Conservation (phyloP, 805 yeast genomes). For the Pichia nanzhaoensis region DNA sequence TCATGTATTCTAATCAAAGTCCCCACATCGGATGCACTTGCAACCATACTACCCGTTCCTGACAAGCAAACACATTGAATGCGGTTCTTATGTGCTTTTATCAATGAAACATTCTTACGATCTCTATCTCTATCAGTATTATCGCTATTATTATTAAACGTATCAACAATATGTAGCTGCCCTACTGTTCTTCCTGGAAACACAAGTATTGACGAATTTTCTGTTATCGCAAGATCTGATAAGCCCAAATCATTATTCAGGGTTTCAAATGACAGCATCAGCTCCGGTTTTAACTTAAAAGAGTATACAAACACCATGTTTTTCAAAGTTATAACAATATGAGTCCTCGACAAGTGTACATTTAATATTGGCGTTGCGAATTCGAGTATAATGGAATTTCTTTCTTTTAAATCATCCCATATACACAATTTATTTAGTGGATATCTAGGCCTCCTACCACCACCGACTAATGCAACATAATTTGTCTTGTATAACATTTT, state of each 20-base stretch:
- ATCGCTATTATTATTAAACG: constrained; percentile 30
- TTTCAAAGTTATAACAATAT: constrained; percentile 66
- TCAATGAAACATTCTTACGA: constrained; percentile 55
- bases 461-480: constrained; percentile 85
- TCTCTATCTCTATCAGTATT: constrained; percentile 48
- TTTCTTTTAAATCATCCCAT: constrained; percentile 87
- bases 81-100: constrained; percentile 69
- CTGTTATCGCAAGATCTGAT: constrained; percentile 39
- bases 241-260: constrained; percentile 55
- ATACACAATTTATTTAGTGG: constrained; percentile 75
- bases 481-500: constrained; percentile 87
- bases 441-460: constrained; percentile 73
- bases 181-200: constrained; percentile 75
- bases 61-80: constrained; percentile 60
- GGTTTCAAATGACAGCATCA: constrained; percentile 60
- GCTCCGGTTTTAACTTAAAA: constrained; percentile 72
- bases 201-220: constrained; percentile 42
- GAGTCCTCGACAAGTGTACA: constrained; percentile 65
- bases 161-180: constrained; percentile 74
- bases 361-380: constrained; percentile 70
- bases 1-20: constrained; percentile 74
- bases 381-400: constrained; percentile 65
- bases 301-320: constrained; percentile 69
- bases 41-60: constrained; percentile 59
- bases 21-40: constrained; percentile 78